Conservation (phyloP, 1,284 basidiomycete species). For the Leccinum fallax region DNA sequence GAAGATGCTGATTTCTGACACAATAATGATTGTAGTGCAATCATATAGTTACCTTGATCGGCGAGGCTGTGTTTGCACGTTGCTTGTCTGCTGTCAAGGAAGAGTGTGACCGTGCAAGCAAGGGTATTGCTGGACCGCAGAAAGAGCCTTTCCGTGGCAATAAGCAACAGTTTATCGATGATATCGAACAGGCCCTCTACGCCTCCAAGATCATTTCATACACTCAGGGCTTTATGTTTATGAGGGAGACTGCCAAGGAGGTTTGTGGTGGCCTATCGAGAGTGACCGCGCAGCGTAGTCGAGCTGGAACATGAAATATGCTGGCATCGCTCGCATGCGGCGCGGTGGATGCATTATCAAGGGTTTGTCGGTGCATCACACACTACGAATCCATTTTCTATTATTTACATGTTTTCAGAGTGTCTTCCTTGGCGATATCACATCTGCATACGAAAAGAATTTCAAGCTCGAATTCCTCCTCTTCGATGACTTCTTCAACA, state of each 20-base stretch:
- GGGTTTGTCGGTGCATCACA: constrained; percentile 37
- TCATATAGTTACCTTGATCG: constrained; percentile 89
- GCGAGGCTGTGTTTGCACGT: constrained; percentile 99
- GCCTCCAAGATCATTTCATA: constrained; percentile 99
- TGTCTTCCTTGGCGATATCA: constrained; percentile 95
- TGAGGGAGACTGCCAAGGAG: constrained; percentile 98
- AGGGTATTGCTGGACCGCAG: constrained; percentile 86
- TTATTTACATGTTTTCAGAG: constrained; percentile 46
- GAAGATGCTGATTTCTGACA: constrained; percentile 7
- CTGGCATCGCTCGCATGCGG: constrained; percentile 99
- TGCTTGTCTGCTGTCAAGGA: constrained; percentile 97
- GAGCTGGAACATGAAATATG: constrained; percentile 88
- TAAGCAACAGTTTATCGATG: constrained; percentile 98
- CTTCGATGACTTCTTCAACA: constrained; percentile 98
- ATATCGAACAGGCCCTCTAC: constrained; percentile 98
- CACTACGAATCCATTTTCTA: constrained; percentile 3
- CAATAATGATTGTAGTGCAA: constrained; percentile 15
- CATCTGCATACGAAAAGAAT: constrained; percentile 90
- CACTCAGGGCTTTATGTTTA: constrained; percentile 99
- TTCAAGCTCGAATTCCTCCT: constrained; percentile 88
- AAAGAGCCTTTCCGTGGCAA: constrained; percentile 95
- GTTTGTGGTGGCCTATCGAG: constrained; percentile 43
- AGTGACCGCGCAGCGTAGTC: constrained; percentile 43
- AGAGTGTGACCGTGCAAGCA: constrained; percentile 93
- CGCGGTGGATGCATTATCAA: constrained; percentile 99